Conservation (phyloP, 2,329 filamentous ascomycete species). For the Drechslerella coelobrocha region DNA sequence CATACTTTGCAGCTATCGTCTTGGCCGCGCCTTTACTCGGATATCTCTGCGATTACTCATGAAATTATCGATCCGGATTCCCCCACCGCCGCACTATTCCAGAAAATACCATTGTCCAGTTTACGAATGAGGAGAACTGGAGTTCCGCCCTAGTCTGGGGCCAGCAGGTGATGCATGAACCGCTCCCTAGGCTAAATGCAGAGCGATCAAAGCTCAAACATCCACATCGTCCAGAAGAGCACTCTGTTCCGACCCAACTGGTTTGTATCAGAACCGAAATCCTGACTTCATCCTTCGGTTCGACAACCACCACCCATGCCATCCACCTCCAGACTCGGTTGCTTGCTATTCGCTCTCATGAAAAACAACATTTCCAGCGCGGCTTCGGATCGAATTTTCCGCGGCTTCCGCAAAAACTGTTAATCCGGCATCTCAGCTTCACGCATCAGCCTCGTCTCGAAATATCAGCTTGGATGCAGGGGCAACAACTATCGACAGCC, state of each 20-base stretch:
- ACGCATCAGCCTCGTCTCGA: neutral
- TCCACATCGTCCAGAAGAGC: neutral
- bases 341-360: constrained; percentile 2
- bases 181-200: constrained; percentile 48
- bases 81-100: neutral
- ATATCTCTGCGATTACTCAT: constrained; percentile 7
- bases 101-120: neutral
- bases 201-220: constrained; percentile 45
- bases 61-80: neutral
- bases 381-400: constrained; percentile 44
- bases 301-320: neutral
- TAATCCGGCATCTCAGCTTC: constrained; percentile 21
- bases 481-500: neutral
- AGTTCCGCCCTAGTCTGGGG: neutral
- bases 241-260: neutral
- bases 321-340: neutral
- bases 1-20: neutral
- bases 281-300: constrained; percentile 3
- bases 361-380: neutral
- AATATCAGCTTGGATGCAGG: constrained; percentile 9
- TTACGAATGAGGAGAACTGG: neutral
- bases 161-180: constrained; percentile 31
- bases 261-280: constrained; percentile 23
- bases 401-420: constrained; percentile 49
- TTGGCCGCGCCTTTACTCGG: constrained; percentile 8